Conservation (phyloP, 495 filamentous ascomycete genomes). For the Bryoglossum gracile region DNA sequence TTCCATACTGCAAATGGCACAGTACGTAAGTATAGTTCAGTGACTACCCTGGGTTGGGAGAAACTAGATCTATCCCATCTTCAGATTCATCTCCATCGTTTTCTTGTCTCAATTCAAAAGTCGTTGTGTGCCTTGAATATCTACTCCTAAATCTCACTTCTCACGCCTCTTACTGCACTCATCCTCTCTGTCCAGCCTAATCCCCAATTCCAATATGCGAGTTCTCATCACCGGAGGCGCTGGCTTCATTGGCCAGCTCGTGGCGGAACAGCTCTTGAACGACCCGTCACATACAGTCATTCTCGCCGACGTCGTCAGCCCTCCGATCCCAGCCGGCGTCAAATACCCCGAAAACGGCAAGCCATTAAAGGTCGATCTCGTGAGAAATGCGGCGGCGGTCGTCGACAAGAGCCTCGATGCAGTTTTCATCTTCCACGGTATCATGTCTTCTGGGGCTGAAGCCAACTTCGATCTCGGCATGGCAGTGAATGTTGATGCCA, state of each 20-base stretch:
- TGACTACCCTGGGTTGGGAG: no score
- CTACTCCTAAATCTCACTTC: no score
- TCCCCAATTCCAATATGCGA: no score
- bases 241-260: conserved; percentile 62
- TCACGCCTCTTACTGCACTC: no score
- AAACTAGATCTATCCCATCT: no score
- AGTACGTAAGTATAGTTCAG: no score
- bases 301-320: conserved; percentile 58
- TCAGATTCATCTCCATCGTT: no score
- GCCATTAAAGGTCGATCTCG: conserved; percentile 37
- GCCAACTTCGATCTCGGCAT: conserved; percentile 56
- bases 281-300: conserved; percentile 48
- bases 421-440: conserved; percentile 57
- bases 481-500: conserved; percentile 54
- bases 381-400: conserved; percentile 33
- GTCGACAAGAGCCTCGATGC: conserved; percentile 41
- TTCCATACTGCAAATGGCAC: no score
- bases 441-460: conserved; percentile 58
- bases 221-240: conserved; percentile 69
- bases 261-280: conserved; percentile 56
- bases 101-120: no score
- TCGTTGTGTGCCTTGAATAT: no score
- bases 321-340: conserved; percentile 2
- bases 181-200: no score
- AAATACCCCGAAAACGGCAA: conserved; percentile 11